Percentiles rank a stretch among this genome's conserved stretches.
Evolutionary conservation across 2,329 filamentous ascomycete genomes (phyloP).

Genomic region (Colletotrichum trifolii): DNA sequence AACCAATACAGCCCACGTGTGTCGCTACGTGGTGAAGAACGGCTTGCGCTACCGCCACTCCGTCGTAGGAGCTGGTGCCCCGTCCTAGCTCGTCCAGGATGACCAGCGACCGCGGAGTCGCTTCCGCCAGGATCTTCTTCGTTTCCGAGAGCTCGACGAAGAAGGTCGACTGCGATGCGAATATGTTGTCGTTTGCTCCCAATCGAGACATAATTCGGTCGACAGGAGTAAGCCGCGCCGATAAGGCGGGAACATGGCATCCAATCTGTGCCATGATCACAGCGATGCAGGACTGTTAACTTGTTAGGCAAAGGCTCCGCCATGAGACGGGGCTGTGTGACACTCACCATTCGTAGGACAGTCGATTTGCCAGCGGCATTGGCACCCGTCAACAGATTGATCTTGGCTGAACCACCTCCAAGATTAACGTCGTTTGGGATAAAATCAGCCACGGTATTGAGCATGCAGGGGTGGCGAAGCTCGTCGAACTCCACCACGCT

Average conservation of each 20-base stretch:
- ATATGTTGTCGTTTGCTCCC: conserved; percentile 98
- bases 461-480: conserved; percentile 94
- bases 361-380: conserved; percentile 99
- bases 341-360: conserved; percentile 86
- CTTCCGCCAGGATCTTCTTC: conserved; percentile 96
- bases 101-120: conserved; percentile 91
- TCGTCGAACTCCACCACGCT: conserved; percentile 93
- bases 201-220: conserved; percentile 99
- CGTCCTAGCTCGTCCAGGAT: conserved; percentile 97
- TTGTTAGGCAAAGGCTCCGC: conserved; percentile 39
- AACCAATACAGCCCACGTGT: conserved; percentile 92
- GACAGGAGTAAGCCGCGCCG: conserved; percentile 86
- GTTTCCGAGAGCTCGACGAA: conserved; percentile 98
- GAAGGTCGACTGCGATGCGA: conserved; percentile 96
- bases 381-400: conserved; percentile 92
- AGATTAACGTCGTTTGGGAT: conserved; percentile 95
- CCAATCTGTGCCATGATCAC: conserved; percentile 98
- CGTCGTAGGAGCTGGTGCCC: conserved; percentile 94
- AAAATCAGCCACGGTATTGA: conserved; percentile 89
- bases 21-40: conserved; percentile 96
- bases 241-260: conserved; percentile 87
- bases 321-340: too few relatives aligned
- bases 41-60: conserved; percentile 94
- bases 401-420: conserved; percentile 83
- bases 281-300: conserved; percentile 82